phyloP scores from a whole-genome alignment of 768 basidiomycete species.

The Serendipita vermifera region DNA sequence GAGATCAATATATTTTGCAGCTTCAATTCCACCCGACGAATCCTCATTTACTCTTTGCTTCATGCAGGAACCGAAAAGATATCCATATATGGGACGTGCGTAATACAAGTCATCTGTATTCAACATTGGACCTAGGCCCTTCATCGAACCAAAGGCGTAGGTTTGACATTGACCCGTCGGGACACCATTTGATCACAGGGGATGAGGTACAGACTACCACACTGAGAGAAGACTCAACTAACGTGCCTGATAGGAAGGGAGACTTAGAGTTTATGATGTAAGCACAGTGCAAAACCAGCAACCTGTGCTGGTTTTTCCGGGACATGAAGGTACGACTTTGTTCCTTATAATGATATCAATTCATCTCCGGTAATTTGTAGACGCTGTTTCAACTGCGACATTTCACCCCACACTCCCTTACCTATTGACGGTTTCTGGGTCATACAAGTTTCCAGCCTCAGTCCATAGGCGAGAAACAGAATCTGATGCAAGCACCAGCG shows the following conservation, averaged over 20 bases:
- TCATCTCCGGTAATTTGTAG: conserved; percentile 26
- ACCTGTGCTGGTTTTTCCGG: conserved; percentile 32
- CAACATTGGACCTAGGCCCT: conserved; percentile 23
- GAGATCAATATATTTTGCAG: conserved; percentile 32
- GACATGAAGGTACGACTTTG: conserved; percentile 40
- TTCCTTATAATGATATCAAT: background rate
- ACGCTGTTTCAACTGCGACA: conserved; percentile 56
- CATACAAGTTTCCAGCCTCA: too few relatives aligned
- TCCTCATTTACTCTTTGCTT: conserved; percentile 63
- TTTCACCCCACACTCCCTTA: conserved; percentile 55
- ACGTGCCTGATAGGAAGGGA: conserved; percentile 10
- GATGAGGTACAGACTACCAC: conserved; percentile 40
- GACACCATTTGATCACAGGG: conserved; percentile 50
- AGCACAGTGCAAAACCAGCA: background rate
- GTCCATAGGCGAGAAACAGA: too few relatives aligned
- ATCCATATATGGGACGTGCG: conserved; percentile 77
- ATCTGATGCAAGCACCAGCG: too few relatives aligned
- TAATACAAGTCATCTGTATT: conserved; percentile 33
- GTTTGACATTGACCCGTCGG: conserved; percentile 67
- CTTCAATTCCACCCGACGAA: conserved; percentile 61
- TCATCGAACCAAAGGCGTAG: conserved; percentile 50
- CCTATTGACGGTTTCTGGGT: conserved; percentile 60
- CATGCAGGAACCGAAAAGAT: conserved; percentile 50
- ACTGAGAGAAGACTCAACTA: conserved; percentile 9
- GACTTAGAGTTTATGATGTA: background rate